Evolutionary conservation across 345 rosid genomes (phyloP).

Genomic region (Gossypium longicalyx): DNA sequence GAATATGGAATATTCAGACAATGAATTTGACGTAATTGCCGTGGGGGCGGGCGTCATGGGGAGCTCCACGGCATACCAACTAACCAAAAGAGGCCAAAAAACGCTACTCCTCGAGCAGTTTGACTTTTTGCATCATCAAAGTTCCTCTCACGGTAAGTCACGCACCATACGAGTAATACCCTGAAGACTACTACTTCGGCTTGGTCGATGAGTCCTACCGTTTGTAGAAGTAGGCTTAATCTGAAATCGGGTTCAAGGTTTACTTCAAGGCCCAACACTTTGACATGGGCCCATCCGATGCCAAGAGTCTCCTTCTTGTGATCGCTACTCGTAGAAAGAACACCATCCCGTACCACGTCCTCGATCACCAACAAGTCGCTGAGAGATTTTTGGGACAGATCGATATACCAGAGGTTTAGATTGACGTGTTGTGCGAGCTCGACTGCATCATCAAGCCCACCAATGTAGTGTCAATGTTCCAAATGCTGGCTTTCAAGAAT

Average conservation of each 20-base stretch:
- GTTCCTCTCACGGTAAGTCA: conserved; percentile 94
- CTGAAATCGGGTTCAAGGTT: conserved; percentile 68
- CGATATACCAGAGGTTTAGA: conserved; percentile 63
- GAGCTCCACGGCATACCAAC: conserved; percentile 68
- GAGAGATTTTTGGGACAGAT: conserved; percentile 44
- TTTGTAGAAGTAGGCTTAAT: conserved; percentile 62
- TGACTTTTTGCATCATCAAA: conserved; percentile 80
- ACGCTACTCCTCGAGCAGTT: conserved; percentile 69
- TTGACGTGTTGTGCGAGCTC: conserved; percentile 45
- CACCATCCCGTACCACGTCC: conserved; percentile 31
- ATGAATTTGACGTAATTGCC: conserved; percentile 51
- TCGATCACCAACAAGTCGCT: conserved; percentile 29
- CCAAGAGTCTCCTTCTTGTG: conserved; percentile 41
- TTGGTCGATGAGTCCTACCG: conserved; percentile 47
- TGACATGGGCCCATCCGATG: conserved; percentile 56
- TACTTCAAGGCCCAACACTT: conserved; percentile 59
- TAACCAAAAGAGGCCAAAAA: conserved; percentile 56
- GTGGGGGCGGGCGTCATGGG: conserved; percentile 90
- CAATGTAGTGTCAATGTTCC: conserved; percentile 84
- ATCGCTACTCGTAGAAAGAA: conserved; percentile 44
- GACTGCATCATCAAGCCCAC: conserved; percentile 84
- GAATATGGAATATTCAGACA: conserved; percentile 37
- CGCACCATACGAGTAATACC: conserved; percentile 75
- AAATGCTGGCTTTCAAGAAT: conserved; percentile 43
- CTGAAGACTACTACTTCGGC: conserved; percentile 56